Evolutionary conservation across 805 yeast species (phyloP).

Genomic region (Suhomyces xylopsoci): DNA sequence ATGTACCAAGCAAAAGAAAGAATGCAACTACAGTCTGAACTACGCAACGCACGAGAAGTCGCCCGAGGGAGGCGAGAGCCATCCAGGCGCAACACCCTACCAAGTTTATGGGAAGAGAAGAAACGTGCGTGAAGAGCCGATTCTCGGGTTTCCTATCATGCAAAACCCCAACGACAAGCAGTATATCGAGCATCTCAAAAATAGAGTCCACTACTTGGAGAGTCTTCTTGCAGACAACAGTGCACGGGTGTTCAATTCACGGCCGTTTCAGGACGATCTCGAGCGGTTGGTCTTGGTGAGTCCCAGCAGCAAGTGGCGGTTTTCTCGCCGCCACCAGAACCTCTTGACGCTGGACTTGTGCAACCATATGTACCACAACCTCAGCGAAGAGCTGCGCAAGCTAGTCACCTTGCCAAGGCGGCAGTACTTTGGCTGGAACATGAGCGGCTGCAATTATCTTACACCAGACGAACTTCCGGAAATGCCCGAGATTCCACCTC

Average conservation of each 20-base stretch:
- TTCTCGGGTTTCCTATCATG: conserved; percentile 19
- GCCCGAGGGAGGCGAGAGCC: neutral
- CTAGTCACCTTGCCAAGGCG: conserved; percentile 47
- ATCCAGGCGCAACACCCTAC: neutral
- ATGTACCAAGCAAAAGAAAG: conserved; percentile 38
- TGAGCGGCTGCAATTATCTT: conserved; percentile 56
- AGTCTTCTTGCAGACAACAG: conserved; percentile 19
- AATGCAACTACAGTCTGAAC: conserved; percentile 27
- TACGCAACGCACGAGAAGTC: neutral
- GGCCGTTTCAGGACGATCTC: conserved; percentile 9
- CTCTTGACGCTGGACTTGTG: conserved; percentile 41
- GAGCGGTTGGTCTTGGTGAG: conserved; percentile 14
- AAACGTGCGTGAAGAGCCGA: conserved; percentile 2
- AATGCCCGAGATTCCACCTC: conserved; percentile 20
- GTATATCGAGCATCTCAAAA: conserved; percentile 37
- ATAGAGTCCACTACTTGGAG: conserved; percentile 40
- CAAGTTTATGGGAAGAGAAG: neutral
- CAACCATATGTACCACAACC: conserved; percentile 24
- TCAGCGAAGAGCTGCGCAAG: conserved; percentile 31
- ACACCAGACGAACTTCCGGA: conserved; percentile 31
- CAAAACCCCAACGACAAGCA: conserved; percentile 10
- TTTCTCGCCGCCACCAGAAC: conserved; percentile 45
- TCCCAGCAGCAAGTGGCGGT: conserved; percentile 45
- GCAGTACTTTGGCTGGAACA: conserved; percentile 66
- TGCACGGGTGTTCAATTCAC: conserved; percentile 8